Conservation (phyloP, 2,329 filamentous ascomycete species). For the Xylariales sp. region DNA sequence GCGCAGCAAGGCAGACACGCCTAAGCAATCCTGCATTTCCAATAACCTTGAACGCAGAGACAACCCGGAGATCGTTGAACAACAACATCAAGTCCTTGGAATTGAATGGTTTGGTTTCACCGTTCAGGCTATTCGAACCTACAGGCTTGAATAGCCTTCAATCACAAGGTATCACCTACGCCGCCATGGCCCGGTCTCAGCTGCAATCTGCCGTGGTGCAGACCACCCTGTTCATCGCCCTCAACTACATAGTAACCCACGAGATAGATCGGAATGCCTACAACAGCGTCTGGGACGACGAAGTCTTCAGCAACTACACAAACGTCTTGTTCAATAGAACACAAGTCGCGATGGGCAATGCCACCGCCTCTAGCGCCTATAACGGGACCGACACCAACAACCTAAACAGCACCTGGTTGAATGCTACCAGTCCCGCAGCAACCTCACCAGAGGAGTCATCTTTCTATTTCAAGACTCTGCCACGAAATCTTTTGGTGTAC, state of each 20-base stretch:
- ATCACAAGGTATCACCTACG: no score
- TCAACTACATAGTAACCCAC: background rate
- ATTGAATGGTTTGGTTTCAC: no score
- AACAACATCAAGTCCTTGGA: no score
- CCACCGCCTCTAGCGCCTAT: background rate
- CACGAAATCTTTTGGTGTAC: background rate
- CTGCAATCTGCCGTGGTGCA: background rate
- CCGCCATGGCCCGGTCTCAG: background rate
- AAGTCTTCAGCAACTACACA: background rate
- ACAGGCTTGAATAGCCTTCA: no score
- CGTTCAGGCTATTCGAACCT: no score
- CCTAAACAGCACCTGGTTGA: background rate
- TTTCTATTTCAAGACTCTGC: background rate
- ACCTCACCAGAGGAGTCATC: background rate
- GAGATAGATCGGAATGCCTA: background rate
- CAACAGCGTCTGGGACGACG: background rate
- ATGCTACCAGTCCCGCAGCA: background rate
- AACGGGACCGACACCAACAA: background rate
- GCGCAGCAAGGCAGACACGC: no score
- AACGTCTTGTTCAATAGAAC: background rate
- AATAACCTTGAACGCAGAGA: no score
- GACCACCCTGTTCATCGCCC: background rate
- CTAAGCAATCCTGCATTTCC: no score
- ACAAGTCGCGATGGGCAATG: background rate
- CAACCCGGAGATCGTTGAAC: no score